Evolutionary conservation across 176 grass and related monocot species (phyloP).

Genomic region (Pharus latifolius): DNA sequence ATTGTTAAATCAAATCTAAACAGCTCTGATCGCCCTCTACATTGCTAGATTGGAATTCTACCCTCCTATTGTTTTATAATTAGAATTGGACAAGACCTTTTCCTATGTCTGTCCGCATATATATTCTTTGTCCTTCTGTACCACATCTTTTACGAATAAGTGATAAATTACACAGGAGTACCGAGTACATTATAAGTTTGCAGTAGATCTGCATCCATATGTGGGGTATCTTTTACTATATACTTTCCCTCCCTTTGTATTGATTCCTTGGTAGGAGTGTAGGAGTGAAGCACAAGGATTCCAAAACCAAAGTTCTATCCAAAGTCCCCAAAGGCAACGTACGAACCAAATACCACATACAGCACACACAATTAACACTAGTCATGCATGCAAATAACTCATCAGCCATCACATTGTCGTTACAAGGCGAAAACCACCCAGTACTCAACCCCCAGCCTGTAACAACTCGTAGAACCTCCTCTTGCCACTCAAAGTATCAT

Average conservation of each 20-base stretch:
- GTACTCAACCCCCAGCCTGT: constrained; percentile 32
- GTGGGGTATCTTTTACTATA: neutral
- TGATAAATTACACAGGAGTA: neutral
- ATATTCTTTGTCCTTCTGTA: constrained; percentile 14
- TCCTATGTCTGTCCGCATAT: neutral
- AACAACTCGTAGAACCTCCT: constrained; percentile 8
- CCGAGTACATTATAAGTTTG: neutral
- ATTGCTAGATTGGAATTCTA: too few relatives aligned
- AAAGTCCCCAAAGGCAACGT: constrained; percentile 5
- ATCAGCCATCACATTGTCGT: neutral
- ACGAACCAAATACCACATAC: constrained; percentile 5
- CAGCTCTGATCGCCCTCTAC: too few relatives aligned
- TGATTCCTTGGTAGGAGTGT: constrained; percentile 30
- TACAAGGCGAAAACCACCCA: neutral
- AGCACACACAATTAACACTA: neutral
- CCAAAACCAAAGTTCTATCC: constrained; percentile 40
- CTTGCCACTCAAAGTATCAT: constrained; percentile 51
- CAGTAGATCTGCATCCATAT: neutral
- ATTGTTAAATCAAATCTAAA: too few relatives aligned
- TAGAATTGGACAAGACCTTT: neutral
- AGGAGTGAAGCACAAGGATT: constrained; percentile 63
- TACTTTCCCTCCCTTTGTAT: constrained; percentile 20
- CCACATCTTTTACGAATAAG: neutral
- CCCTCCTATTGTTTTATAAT: neutral
- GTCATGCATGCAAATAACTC: neutral